These are phyloP conservation scores for Termitomyces sp. DNA, from an alignment of 768 basidiomycete species.

Conservation along the genomic window DNA sequence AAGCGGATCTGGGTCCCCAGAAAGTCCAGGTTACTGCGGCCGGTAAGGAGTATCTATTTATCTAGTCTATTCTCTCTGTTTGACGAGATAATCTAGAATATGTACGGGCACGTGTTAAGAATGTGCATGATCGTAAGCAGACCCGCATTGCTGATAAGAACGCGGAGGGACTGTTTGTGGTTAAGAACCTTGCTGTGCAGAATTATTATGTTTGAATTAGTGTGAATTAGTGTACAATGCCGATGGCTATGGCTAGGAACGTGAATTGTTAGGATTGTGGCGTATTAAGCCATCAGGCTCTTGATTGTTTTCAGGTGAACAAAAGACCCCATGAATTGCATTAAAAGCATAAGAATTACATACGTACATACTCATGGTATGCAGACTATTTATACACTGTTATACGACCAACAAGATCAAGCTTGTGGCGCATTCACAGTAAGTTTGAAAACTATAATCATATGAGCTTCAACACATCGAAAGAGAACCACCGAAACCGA, in stretches of 20 bases:
- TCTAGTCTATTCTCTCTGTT: too few species aligned
- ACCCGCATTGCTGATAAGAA: constrained; percentile 1
- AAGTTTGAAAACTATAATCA: constrained; percentile 11
- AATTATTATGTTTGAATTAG: constrained; percentile 3
- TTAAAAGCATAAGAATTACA: background rate
- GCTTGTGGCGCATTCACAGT: constrained; percentile 4
- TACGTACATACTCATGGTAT: background rate
- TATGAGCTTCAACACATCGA: background rate
- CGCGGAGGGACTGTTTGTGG: constrained; percentile 2
- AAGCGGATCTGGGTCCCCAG: constrained; percentile 5
- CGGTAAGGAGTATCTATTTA: background rate
- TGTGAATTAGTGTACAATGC: background rate
- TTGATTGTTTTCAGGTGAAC: background rate
- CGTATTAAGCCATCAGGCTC: background rate
- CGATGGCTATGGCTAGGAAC: too few species aligned
- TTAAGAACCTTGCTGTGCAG: constrained; percentile 9
- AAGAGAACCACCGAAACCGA: constrained; percentile 19
- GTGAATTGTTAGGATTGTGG: background rate
- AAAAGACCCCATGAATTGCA: background rate
- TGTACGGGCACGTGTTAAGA: constrained; percentile 6
- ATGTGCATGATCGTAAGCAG: constrained; percentile 6
- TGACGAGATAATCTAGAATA: background rate
- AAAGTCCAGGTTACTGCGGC: background rate
- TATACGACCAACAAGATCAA: background rate
- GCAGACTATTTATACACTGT: background rate